Percentiles rank a stretch among this genome's conserved stretches.
Evolutionary conservation across 495 filamentous ascomycete species (phyloP).

Genomic region (Tuber aestivum): DNA sequence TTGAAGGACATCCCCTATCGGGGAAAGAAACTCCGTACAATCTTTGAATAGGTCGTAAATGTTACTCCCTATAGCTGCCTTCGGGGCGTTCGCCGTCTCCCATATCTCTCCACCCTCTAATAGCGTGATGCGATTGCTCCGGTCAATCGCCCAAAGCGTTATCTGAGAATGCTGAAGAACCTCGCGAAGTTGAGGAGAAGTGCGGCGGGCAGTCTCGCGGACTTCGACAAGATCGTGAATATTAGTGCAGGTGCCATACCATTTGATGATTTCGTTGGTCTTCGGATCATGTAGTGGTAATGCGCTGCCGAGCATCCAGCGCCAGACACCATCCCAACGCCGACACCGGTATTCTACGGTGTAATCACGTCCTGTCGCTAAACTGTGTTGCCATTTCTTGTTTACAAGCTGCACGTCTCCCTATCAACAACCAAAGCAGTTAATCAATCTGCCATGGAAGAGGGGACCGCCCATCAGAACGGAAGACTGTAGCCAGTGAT

Average conservation of each 20-base stretch:
- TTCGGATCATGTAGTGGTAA: constrained; percentile 56
- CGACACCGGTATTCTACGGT: constrained; percentile 61
- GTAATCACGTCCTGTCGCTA: constrained; percentile 61
- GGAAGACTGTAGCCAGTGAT: neutral
- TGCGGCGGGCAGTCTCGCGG: constrained; percentile 54
- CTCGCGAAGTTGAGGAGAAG: constrained; percentile 57
- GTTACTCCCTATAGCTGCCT: constrained; percentile 52
- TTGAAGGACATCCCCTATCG: constrained; percentile 55
- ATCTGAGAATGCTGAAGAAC: constrained; percentile 64
- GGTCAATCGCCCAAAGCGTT: constrained; percentile 62
- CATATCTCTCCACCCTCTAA: constrained; percentile 50
- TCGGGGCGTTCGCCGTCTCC: constrained; percentile 26
- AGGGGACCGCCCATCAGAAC: neutral
- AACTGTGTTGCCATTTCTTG: constrained; percentile 53
- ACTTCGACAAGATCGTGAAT: constrained; percentile 60
- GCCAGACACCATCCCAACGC: constrained; percentile 57
- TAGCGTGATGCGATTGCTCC: constrained; percentile 53
- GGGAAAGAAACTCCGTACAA: constrained; percentile 47
- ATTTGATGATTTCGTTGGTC: constrained; percentile 60
- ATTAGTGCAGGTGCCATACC: constrained; percentile 68
- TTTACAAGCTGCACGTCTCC: constrained; percentile 54
- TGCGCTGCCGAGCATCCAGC: constrained; percentile 66
- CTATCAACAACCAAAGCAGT: constrained; percentile 23
- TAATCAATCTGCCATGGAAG: constrained; percentile 6
- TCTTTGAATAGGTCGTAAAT: constrained; percentile 56